Evolutionary conservation across 805 yeast genomes (phyloP).

Genomic region (Teunomyces atbi): DNA sequence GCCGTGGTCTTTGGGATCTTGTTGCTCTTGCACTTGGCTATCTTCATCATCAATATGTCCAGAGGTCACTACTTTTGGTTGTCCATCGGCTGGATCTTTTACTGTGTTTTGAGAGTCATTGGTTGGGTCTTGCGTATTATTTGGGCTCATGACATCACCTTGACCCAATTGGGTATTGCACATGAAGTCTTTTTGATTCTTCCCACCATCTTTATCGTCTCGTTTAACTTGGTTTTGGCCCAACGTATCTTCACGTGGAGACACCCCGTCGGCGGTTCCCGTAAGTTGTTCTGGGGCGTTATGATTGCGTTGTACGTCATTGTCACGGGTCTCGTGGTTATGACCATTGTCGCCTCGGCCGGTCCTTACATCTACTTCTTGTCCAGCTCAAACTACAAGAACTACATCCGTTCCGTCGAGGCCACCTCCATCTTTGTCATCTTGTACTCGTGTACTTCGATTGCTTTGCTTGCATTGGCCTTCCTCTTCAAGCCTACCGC

Average conservation of each 20-base stretch:
- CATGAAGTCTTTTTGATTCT: conserved; percentile 55
- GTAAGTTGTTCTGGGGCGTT: conserved; percentile 45
- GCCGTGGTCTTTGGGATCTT: conserved; percentile 51
- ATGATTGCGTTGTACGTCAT: conserved; percentile 52
- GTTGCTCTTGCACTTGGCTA: conserved; percentile 42
- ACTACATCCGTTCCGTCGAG: conserved; percentile 44
- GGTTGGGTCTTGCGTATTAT: conserved; percentile 59
- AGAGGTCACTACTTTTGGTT: conserved; percentile 64
- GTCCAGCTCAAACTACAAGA: conserved; percentile 40
- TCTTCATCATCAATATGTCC: conserved; percentile 47
- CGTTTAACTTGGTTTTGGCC: conserved; percentile 62
- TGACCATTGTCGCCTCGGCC: conserved; percentile 65
- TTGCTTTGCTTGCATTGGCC: conserved; percentile 48
- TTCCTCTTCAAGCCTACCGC: conserved; percentile 55
- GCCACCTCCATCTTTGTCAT: conserved; percentile 30
- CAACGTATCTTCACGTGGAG: conserved; percentile 76
- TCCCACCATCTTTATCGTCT: conserved; percentile 57
- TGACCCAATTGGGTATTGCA: conserved; percentile 51
- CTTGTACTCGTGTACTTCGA: conserved; percentile 53
- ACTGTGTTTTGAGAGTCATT: conserved; percentile 50
- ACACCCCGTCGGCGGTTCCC: conserved; percentile 68
- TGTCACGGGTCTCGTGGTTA: conserved; percentile 58
- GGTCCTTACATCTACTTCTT: conserved; percentile 60
- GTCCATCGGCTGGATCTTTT: conserved; percentile 52
- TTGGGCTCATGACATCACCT: conserved; percentile 56